phyloP scores from a whole-genome alignment of 2,329 filamentous ascomycete genomes.

The Dendryphion nanum region DNA sequence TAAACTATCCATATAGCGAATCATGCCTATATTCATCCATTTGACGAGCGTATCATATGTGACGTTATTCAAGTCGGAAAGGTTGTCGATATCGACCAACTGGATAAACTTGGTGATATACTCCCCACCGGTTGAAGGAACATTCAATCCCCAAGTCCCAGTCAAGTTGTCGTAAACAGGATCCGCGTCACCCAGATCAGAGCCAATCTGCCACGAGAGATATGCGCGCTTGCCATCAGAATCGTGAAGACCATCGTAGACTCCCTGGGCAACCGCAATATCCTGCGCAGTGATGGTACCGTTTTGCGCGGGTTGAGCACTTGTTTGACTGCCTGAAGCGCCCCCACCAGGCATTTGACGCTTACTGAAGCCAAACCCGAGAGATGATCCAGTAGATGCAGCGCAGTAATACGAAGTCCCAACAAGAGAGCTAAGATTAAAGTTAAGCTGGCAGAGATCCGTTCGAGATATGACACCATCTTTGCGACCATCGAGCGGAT shows the following conservation, averaged over 20 bases:
- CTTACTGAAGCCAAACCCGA: not conserved
- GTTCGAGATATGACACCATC: constrained; percentile 54
- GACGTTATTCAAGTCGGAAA: constrained; percentile 32
- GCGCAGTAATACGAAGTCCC: constrained; percentile 46
- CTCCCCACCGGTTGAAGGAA: constrained; percentile 37
- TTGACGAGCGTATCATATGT: constrained; percentile 58
- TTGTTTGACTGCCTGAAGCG: not conserved
- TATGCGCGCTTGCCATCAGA: constrained; percentile 42
- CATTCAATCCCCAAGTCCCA: constrained; percentile 30
- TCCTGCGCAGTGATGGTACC: constrained; percentile 30
- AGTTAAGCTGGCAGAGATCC: constrained; percentile 47
- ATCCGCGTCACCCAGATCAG: constrained; percentile 34
- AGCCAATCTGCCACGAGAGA: constrained; percentile 37
- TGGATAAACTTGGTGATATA: constrained; percentile 47
- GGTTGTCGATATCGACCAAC: constrained; percentile 27
- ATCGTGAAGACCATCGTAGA: constrained; percentile 39
- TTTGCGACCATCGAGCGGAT: constrained; percentile 52
- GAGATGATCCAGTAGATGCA: constrained; percentile 14
- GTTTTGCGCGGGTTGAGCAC: constrained; percentile 20
- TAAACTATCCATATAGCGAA: constrained; percentile 50
- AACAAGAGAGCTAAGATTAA: constrained; percentile 46
- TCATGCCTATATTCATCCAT: constrained; percentile 52
- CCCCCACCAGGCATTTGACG: constrained; percentile 1
- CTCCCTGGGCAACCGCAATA: constrained; percentile 12
- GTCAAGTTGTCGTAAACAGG: constrained; percentile 37